phyloP scores from a whole-genome alignment of 805 yeast species.

The Priceomyces haplophilus region DNA sequence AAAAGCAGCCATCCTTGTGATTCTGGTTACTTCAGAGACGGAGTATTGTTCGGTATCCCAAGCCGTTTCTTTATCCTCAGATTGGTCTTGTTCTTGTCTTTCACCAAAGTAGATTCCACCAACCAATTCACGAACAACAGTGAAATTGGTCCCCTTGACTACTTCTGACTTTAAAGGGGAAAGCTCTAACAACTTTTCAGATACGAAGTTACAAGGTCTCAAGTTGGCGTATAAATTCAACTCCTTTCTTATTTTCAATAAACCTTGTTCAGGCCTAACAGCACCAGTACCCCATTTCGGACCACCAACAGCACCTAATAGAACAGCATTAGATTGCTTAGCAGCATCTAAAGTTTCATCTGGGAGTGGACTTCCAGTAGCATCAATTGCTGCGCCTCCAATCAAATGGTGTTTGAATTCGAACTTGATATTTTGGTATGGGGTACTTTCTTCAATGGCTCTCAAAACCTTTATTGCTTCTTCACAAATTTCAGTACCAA shows the following conservation, averaged over 20 bases:
- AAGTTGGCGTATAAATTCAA: constrained; percentile 91
- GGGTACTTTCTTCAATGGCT: constrained; percentile 59
- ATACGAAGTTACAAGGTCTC: constrained; percentile 93
- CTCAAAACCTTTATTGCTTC: constrained; percentile 91
- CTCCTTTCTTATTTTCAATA: constrained; percentile 90
- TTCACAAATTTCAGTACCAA: constrained; percentile 82
- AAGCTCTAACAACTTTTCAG: constrained; percentile 76
- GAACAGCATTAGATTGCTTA: constrained; percentile 86
- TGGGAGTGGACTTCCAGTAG: constrained; percentile 88
- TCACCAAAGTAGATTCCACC: constrained; percentile 99
- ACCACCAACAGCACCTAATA: constrained; percentile 98
- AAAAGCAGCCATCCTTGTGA: constrained; percentile 97
- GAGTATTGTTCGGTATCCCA: constrained; percentile 92
- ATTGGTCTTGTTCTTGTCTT: constrained; percentile 86
- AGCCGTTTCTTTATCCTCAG: constrained; percentile 62
- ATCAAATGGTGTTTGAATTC: constrained; percentile 80
- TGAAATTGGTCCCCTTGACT: constrained; percentile 87
- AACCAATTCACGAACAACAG: constrained; percentile 92
- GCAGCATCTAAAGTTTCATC: constrained; percentile 81
- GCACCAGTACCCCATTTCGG: constrained; percentile 98
- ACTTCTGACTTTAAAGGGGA: constrained; percentile 85
- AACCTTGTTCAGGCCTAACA: constrained; percentile 97
- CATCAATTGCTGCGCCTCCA: constrained; percentile 98
- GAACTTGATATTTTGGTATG: constrained; percentile 50
- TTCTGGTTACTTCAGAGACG: constrained; percentile 89